Percentiles rank a stretch among this genome's conserved stretches.
Evolutionary conservation across 345 rosid species (phyloP).

Genomic region (Pugionium dolabratum): DNA sequence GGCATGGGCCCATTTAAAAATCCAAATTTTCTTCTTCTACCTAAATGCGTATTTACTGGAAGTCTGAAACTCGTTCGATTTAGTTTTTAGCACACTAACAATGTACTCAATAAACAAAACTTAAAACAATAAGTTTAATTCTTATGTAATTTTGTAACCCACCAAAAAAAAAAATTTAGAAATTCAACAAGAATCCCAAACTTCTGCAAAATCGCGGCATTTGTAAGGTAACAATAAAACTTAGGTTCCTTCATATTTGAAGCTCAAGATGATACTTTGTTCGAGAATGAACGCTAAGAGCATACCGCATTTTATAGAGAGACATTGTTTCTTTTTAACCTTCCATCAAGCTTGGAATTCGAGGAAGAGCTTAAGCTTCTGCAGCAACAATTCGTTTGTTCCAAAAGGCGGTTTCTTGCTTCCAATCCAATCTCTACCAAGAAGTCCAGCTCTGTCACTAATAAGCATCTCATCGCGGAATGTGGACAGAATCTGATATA

Average conservation of each 20-base stretch:
- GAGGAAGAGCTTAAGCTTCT: constrained; percentile 74
- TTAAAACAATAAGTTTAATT: not conserved
- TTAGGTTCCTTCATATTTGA: not conserved
- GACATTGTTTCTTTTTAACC: not conserved
- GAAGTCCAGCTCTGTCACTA: constrained; percentile 60
- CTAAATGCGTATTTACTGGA: too few species aligned
- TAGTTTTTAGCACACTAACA: too few species aligned
- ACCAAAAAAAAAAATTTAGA: not conserved
- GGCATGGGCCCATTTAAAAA: too few species aligned
- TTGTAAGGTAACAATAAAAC: constrained; percentile 14
- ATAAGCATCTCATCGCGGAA: constrained; percentile 77
- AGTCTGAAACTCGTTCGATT: too few species aligned
- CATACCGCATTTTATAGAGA: constrained; percentile 7
- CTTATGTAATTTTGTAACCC: not conserved
- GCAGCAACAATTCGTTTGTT: constrained; percentile 59
- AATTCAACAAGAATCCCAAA: constrained; percentile 23
- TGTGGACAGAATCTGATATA: constrained; percentile 63
- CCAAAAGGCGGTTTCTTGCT: constrained; percentile 62
- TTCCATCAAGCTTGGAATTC: constrained; percentile 57
- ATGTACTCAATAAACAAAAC: not conserved
- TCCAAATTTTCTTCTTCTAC: too few species aligned
- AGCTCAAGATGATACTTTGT: not conserved
- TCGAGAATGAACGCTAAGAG: not conserved
- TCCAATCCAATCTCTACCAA: constrained; percentile 79
- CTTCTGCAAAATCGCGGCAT: constrained; percentile 30